Evolutionary conservation across 768 basidiomycete genomes (phyloP).

Genomic region (Candolleomyces aberdarensis): DNA sequence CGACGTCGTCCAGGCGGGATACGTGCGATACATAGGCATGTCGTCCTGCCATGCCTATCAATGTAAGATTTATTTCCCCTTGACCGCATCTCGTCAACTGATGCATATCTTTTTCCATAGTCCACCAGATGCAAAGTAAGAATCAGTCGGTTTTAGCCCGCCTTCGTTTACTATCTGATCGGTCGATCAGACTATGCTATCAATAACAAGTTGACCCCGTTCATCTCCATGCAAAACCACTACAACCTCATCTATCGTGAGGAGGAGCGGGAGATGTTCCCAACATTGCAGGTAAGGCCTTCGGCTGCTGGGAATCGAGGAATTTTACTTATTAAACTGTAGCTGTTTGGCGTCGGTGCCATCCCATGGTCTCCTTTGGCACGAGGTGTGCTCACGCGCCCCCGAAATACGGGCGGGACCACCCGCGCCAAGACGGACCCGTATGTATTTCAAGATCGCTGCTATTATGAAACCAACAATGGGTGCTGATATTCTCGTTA

Average conservation of each 20-base stretch:
- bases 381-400: constrained; percentile 50
- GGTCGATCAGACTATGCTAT: constrained; percentile 52
- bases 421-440: constrained; percentile 37
- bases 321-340: neutral
- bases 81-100: neutral
- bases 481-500: too few relatives aligned
- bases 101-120: constrained; percentile 12
- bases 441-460: constrained; percentile 16
- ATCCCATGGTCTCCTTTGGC: constrained; percentile 63
- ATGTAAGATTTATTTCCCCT: constrained; percentile 31
- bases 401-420: constrained; percentile 30
- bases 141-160: neutral
- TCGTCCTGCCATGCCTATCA: constrained; percentile 54
- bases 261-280: constrained; percentile 63
- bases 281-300: constrained; percentile 45
- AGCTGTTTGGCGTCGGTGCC: constrained; percentile 51
- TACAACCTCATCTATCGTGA: constrained; percentile 59
- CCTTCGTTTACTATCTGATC: neutral
- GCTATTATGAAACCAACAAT: neutral
- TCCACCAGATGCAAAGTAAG: constrained; percentile 56
- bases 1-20: constrained; percentile 61
- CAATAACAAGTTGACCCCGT: constrained; percentile 51
- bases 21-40: constrained; percentile 61
- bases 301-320: too few relatives aligned
- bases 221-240: constrained; percentile 70